Percentiles rank a stretch among this genome's conserved stretches.
phyloP scores from a whole-genome alignment of 2,329 filamentous ascomycete species.

The Clonostachys rosea region DNA sequence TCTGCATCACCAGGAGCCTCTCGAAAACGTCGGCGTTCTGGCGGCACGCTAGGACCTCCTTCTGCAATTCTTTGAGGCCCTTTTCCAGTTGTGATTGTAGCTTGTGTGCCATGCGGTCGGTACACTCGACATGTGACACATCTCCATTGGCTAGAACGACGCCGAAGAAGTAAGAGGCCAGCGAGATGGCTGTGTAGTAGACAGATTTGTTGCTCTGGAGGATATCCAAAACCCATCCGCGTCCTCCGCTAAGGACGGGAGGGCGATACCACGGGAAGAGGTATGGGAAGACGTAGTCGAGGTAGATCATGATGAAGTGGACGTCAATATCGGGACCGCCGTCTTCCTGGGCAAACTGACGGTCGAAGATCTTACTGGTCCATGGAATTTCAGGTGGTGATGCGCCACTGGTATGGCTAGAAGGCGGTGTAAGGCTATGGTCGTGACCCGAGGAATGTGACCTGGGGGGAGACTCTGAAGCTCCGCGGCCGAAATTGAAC shows the following conservation, averaged over 20 bases:
- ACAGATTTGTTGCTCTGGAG: constrained; percentile 52
- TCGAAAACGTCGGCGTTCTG: constrained; percentile 23
- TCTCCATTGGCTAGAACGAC: constrained; percentile 25
- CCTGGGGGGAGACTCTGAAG: constrained; percentile 11
- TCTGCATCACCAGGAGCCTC: constrained; percentile 37
- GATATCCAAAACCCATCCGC: constrained; percentile 55
- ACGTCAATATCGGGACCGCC: constrained; percentile 20
- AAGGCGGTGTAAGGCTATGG: constrained; percentile 16
- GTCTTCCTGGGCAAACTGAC: constrained; percentile 6
- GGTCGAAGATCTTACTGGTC: constrained; percentile 2
- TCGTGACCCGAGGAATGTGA: constrained; percentile 10
- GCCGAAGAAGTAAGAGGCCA: constrained; percentile 53
- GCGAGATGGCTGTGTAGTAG: constrained; percentile 50
- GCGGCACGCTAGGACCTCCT: constrained; percentile 24
- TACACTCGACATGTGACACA: constrained; percentile 9
- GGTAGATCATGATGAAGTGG: constrained; percentile 50
- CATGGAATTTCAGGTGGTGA: constrained; percentile 24
- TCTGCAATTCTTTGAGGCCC: constrained; percentile 35
- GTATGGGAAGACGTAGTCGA: constrained; percentile 59
- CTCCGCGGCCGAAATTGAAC: constrained; percentile 4
- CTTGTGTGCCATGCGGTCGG: constrained; percentile 25
- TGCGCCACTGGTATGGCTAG: constrained; percentile 18
- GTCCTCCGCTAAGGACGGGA: constrained; percentile 47
- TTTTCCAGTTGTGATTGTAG: constrained; percentile 38
- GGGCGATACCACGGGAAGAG: constrained; percentile 61